Base-by-base conservation (phyloP, 352 stramenopile genomes). In the Phytopythium ostracodes region DNA sequence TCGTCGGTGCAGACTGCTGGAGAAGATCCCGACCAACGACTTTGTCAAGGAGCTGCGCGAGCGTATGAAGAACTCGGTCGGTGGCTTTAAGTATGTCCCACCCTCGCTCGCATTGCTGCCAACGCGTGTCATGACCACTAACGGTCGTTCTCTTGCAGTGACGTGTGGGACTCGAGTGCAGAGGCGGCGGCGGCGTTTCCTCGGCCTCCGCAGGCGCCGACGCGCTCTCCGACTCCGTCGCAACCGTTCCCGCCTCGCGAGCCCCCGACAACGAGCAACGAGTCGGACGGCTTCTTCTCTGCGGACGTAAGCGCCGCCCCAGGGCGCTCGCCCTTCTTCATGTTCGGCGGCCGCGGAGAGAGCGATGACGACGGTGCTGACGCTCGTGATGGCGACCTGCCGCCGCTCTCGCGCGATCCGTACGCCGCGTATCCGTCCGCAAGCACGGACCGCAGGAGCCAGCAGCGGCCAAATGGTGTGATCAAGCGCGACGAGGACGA, bases 41-140 rank as follows among this genome's bases (percentile, higher is more conserved):
- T 87, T 84, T 35, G 77, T 87, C 25, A 29, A 84, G 33, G 75
- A 87, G 40, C 55, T 91, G 27, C 72, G 78, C 51, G 64, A 88
- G 38, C 76, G 76, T 29, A 76, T 91, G 50, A 67, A 70, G 35
- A 65, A 82, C 33, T 72, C 77, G 17, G 60, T 68, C 11, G 59
- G 66, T 6, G 42, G 36, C 22, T 55, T 70, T 43, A 84, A 71
- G 82, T 91, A 70, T n/a, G n/a, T n/a, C n/a, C n/a, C 62, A 74
- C n/a, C 40, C 40, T 20, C 74, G 0, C 10, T 22, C 22, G 4
- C n/a, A n/a, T 4, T 47, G 7, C 61, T 38, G 1, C 12, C 49
- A 33, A 33, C 29, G 29, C 29, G 4, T 33, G 24, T 25, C 25
- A 9, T 15, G 29, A 33, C 29, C 29, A 7, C 29, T 33, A 40